Conservation (phyloP, 2,329 filamentous ascomycete species). For the Xylaria sp. region DNA sequence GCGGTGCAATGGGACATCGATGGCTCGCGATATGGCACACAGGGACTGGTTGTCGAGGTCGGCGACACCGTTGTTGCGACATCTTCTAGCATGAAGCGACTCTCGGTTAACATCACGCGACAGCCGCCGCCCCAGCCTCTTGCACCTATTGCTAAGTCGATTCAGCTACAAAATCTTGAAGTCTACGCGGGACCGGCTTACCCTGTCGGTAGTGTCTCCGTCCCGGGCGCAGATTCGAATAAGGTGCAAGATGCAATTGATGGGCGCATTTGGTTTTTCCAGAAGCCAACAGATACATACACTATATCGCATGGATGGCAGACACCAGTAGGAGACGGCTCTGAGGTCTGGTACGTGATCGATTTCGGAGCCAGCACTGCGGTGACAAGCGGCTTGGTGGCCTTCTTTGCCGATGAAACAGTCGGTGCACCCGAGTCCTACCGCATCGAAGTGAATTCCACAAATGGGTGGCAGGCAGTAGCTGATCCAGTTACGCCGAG, state of each 20-base stretch:
- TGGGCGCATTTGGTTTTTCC: slow-evolving; percentile 35
- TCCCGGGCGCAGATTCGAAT: slow-evolving; percentile 17
- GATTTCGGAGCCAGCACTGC: slow-evolving; percentile 26
- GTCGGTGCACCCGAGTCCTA: slow-evolving; percentile 20
- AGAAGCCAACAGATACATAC: slow-evolving; percentile 25
- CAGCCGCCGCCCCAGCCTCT: slow-evolving; percentile 18
- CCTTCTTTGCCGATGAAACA: slow-evolving; percentile 14
- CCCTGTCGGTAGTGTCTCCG: slow-evolving; percentile 30
- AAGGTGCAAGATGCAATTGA: slow-evolving; percentile 36
- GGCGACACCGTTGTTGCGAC: slow-evolving; percentile 2
- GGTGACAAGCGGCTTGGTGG: slow-evolving; percentile 24
- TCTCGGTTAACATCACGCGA: slow-evolving; percentile 15
- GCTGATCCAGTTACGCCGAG: slow-evolving; percentile 13
- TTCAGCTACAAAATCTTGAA: slow-evolving; percentile 27
- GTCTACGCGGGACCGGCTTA: slow-evolving; percentile 17
- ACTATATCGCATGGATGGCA: slow-evolving; percentile 34
- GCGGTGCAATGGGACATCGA: slow-evolving; percentile 29
- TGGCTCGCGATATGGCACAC: slow-evolving; percentile 25
- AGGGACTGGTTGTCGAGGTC: slow-evolving; percentile 26
- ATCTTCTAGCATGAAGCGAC: slow-evolving; percentile 10
- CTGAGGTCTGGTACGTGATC: slow-evolving; percentile 33
- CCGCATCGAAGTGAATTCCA: slow-evolving; percentile 18
- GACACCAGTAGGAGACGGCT: slow-evolving; percentile 25
- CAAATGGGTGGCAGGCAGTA: slow-evolving; percentile 20
- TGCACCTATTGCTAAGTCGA: slow-evolving; percentile 21